phyloP scores from a whole-genome alignment of 768 basidiomycete species.

The Russula dissimulans region DNA sequence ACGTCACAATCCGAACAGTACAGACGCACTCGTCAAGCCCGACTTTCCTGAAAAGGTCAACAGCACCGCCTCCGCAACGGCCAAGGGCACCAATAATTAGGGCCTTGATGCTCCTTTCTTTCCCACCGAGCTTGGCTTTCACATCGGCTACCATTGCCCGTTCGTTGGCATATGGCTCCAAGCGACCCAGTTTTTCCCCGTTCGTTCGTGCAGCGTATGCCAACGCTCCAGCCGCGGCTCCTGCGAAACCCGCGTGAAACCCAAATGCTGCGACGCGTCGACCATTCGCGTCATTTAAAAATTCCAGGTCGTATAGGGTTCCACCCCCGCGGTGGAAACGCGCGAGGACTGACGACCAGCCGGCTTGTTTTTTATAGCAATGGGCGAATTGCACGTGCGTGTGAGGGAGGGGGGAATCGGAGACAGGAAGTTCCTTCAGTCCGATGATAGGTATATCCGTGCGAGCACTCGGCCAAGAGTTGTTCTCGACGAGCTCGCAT shows the following conservation, averaged over 20 bases:
- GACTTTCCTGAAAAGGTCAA: slow-evolving; percentile 91
- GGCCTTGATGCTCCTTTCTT: slow-evolving; percentile 67
- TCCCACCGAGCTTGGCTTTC: slow-evolving; percentile 52
- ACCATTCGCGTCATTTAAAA: slow-evolving; percentile 74
- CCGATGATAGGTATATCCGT: slow-evolving; percentile 75
- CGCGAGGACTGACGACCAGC: slow-evolving; percentile 79
- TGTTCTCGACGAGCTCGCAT: slow-evolving; percentile 78
- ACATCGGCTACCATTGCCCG: slow-evolving; percentile 72
- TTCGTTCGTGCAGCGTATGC: slow-evolving; percentile 61
- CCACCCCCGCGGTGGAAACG: slow-evolving; percentile 82
- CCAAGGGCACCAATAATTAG: slow-evolving; percentile 96
- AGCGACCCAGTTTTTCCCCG: slow-evolving; percentile 49
- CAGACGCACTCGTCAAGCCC: slow-evolving; percentile 81
- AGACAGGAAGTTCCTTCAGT: slow-evolving; percentile 88
- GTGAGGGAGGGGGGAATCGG: slow-evolving; percentile 75
- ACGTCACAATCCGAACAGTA: background rate
- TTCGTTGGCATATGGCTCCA: slow-evolving; percentile 83
- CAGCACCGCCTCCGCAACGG: slow-evolving; percentile 88
- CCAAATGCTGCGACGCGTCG: slow-evolving; percentile 97
- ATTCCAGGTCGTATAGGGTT: slow-evolving; percentile 91
- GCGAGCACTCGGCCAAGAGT: slow-evolving; percentile 83
- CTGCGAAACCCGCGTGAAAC: slow-evolving; percentile 98
- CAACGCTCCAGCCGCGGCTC: slow-evolving; percentile 85
- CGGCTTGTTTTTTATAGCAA: slow-evolving; percentile 92
- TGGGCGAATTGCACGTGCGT: slow-evolving; percentile 98